Percentiles rank a stretch among this genome's conserved stretches.
Evolutionary conservation across 2,329 filamentous ascomycete species (phyloP).

Genomic region (Paecilomyces formosus): DNA sequence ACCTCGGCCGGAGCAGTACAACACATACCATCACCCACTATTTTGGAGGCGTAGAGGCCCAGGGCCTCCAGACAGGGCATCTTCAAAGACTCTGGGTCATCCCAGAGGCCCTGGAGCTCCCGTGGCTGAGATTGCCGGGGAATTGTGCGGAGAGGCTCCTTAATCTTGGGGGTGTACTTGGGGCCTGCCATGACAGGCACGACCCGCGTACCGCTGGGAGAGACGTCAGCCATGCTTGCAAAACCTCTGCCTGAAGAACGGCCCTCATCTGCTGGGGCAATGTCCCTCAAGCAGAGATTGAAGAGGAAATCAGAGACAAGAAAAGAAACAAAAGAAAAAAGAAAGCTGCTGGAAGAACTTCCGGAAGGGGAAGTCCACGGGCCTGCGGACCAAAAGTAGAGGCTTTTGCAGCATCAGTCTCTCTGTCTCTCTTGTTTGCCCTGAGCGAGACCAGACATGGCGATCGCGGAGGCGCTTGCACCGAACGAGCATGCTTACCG

Average conservation of each 20-base stretch:
- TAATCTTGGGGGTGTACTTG: conserved; percentile 13
- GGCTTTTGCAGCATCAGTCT: background rate
- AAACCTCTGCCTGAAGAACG: conserved; percentile 22
- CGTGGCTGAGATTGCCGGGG: background rate
- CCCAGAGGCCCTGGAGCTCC: conserved; percentile 12
- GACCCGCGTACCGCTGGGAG: conserved; percentile 32
- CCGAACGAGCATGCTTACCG: background rate
- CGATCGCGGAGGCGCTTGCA: background rate
- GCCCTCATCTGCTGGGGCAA: conserved; percentile 25
- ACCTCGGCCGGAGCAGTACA: conserved; percentile 1
- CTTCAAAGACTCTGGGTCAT: conserved; percentile 19
- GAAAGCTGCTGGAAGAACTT: conserved; percentile 5
- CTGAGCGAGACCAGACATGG: background rate
- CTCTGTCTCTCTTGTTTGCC: too few species aligned
- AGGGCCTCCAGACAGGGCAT: conserved; percentile 44
- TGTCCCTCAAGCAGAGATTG: conserved; percentile 13
- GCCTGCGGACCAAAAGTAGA: conserved; percentile 10
- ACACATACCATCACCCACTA: conserved; percentile 55
- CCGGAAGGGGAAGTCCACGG: conserved; percentile 1
- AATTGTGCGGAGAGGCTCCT: conserved; percentile 1
- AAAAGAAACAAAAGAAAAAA: background rate
- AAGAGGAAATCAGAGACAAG: conserved; percentile 4
- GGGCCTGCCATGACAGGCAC: conserved; percentile 32
- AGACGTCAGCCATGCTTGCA: conserved; percentile 30
- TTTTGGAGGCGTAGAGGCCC: conserved; percentile 53